Evolutionary conservation across 192 early-diverging fungal species (phyloP).

Genomic region (Cetraspora pellucida): DNA sequence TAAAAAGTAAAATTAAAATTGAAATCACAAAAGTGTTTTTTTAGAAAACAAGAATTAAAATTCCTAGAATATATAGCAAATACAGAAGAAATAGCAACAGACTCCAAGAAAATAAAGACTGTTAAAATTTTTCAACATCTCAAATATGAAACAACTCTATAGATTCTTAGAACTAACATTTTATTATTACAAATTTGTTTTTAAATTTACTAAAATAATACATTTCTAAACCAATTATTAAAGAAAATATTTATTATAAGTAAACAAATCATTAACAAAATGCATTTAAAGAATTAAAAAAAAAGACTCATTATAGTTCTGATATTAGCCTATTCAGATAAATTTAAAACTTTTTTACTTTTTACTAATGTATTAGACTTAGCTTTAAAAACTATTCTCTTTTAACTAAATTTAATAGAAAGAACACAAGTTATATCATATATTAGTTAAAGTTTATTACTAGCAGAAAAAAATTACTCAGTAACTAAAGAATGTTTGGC

Average conservation of each 20-base stretch:
- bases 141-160: too few species aligned
- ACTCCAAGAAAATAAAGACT: too few species aligned
- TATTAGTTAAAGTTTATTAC: background rate
- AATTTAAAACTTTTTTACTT: background rate
- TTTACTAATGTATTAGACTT: background rate
- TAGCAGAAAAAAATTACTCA: background rate
- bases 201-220: background rate
- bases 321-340: background rate
- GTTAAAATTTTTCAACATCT: too few species aligned
- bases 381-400: background rate
- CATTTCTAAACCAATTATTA: background rate
- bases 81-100: too few species aligned
- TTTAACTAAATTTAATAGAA: background rate
- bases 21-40: too few species aligned
- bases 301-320: background rate
- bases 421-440: background rate
- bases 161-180: too few species aligned
- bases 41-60: too few species aligned
- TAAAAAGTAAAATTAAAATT: too few species aligned
- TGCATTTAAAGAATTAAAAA: background rate
- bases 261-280: background rate
- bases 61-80: too few species aligned
- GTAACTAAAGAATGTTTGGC: background rate
- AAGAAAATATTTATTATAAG: background rate
- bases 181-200: too few species aligned